phyloP scores from a whole-genome alignment of 352 stramenopile species.

The Thraustochytrium striatum region DNA sequence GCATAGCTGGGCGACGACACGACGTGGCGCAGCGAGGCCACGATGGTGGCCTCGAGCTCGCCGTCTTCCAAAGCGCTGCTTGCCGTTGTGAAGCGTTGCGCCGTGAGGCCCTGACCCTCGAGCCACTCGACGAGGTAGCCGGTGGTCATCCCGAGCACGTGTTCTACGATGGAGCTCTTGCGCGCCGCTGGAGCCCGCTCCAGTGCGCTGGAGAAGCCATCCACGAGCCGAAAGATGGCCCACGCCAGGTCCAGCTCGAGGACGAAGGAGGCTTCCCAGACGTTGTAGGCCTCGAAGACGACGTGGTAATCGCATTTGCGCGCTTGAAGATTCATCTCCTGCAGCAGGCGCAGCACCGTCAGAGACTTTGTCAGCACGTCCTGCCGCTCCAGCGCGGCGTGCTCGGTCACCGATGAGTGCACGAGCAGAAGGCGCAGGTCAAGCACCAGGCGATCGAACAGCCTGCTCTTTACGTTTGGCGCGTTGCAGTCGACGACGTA shows the following conservation, averaged over 20 bases:
- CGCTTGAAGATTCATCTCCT: conserved; percentile 31
- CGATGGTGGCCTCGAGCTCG: background rate
- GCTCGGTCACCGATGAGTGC: background rate
- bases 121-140: background rate
- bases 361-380: background rate
- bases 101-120: conserved; percentile 4
- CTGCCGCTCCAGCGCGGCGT: conserved; percentile 8
- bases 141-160: background rate
- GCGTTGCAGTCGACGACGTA: background rate
- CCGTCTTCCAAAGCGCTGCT: background rate
- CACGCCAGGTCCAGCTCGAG: conserved; percentile 41
- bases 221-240: conserved; percentile 25
- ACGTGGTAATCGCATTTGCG: conserved; percentile 3
- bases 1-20: conserved; percentile 25
- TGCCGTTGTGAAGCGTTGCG: background rate
- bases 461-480: background rate
- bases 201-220: conserved; percentile 32
- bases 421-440: conserved; percentile 39
- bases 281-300: background rate
- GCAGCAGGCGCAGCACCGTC: background rate
- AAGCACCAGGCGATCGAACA: conserved; percentile 43
- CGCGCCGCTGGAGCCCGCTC: too few species aligned
- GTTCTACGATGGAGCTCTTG: background rate
- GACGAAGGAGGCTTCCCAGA: conserved; percentile 27
- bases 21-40: background rate